Percentiles rank a stretch among this genome's conserved stretches.
phyloP scores from a whole-genome alignment of 208 protist species.

The Acanthamoeba divionensis region DNA sequence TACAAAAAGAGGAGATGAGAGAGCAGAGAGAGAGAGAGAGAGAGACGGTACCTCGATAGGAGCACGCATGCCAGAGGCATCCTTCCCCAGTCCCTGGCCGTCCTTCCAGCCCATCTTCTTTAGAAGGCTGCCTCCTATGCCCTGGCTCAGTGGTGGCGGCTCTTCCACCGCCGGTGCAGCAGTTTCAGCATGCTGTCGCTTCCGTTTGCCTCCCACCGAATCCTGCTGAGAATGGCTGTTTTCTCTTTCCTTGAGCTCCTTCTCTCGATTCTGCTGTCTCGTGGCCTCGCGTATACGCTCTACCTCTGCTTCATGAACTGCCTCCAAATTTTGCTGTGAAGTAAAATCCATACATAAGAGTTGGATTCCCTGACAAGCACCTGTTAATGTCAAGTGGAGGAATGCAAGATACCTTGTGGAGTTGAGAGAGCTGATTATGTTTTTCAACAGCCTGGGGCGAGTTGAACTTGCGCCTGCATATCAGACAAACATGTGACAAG shows the following conservation, averaged over 20 bases:
- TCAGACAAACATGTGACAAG: slow-evolving; percentile 24
- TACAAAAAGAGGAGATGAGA: too few relatives aligned
- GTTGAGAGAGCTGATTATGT: neutral
- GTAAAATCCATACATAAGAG: neutral
- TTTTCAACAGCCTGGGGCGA: neutral
- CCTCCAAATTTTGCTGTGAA: neutral
- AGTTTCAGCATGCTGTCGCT: neutral
- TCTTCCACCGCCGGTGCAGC: neutral
- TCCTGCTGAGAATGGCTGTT: neutral
- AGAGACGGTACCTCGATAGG: slow-evolving; percentile 20
- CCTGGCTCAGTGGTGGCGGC: neutral
- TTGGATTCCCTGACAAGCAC: neutral
- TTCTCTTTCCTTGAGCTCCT: neutral
- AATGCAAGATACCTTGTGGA: neutral
- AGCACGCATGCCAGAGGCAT: neutral
- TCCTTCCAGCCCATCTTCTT: slow-evolving; percentile 58
- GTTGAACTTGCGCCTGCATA: slow-evolving; percentile 3
- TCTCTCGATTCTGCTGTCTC: neutral
- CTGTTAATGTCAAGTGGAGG: neutral
- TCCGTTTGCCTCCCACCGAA: neutral
- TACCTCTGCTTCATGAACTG: slow-evolving; percentile 4
- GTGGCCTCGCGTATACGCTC: slow-evolving; percentile 15
- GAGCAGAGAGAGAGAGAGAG: neutral
- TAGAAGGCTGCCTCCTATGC: slow-evolving; percentile 34
- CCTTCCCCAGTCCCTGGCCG: slow-evolving; percentile 50